Percentiles rank a stretch among this genome's conserved stretches.
Conservation (phyloP, 768 basidiomycete species). For the Lentinula boryana region DNA sequence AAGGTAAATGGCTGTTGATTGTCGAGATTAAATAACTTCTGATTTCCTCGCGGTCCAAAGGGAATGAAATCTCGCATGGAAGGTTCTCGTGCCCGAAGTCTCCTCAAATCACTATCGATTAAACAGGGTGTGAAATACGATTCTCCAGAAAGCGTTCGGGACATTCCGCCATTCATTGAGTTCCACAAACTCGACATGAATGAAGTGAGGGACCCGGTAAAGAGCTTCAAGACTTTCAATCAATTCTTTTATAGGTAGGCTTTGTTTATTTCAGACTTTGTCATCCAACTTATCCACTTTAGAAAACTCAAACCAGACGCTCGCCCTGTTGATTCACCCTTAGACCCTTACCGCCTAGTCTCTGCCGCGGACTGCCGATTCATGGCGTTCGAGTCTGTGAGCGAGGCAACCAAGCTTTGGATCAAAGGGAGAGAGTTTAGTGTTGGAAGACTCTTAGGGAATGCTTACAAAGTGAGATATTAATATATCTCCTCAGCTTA, state of each 20-base stretch:
- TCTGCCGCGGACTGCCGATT: slow-evolving; percentile 95
- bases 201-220: slow-evolving; percentile 79
- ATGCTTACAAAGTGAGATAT: slow-evolving; percentile 38
- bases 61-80: slow-evolving; percentile 88
- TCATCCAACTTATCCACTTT: slow-evolving; percentile 10
- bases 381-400: slow-evolving; percentile 86
- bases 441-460: slow-evolving; percentile 73
- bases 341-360: slow-evolving; percentile 75
- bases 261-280: background rate
- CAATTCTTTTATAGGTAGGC: slow-evolving; percentile 77
- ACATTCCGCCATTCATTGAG: slow-evolving; percentile 83
- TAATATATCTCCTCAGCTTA: background rate
- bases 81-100: slow-evolving; percentile 57
- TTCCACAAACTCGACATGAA: slow-evolving; percentile 82
- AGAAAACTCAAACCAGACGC: slow-evolving; percentile 84
- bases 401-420: slow-evolving; percentile 86
- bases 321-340: slow-evolving; percentile 65
- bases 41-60: slow-evolving; percentile 22
- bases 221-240: slow-evolving; percentile 90
- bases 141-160: slow-evolving; percentile 72
- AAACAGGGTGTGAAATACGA: slow-evolving; percentile 96
- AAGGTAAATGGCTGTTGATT: slow-evolving; percentile 37
- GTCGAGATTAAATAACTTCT: background rate
- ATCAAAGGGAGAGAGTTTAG: slow-evolving; percentile 97
- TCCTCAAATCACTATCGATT: slow-evolving; percentile 85